Evolutionary conservation across 2,329 filamentous ascomycete species (phyloP), one percentile per base, ranked within the genome.

Genomic region (Pyrenophora teres): DNA sequence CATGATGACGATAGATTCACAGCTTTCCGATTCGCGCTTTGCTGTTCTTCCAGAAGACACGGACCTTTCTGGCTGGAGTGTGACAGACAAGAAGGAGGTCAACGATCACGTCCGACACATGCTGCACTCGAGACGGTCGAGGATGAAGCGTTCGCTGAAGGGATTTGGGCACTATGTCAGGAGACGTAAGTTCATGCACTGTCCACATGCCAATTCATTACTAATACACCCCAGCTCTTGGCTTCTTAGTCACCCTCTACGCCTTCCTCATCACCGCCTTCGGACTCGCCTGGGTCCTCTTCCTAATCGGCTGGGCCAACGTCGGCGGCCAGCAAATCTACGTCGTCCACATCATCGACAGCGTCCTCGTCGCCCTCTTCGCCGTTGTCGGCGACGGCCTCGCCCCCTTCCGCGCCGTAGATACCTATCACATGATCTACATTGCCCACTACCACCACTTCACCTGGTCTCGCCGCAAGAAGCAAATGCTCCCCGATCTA

Each of bases 21-120:
- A 81, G 3, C 69, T 92, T 18, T 87, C 83, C 31, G 85, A 89
- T 3, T 84, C 84, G 0, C 88, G 87, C 51, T 94, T 89, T 71
- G 91, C 90, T 18, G 87, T 93, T 5, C 80, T 94, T 1, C 91
- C 91, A 0, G 87, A 92, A 52, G 88, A 88, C 2, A 81, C 85
- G 4, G 83, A 80, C 2, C 77, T 95, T 0, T 84, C 89, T 6
- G 88, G 87, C 10, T 96, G 91, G 91, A 85, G 77, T 2, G 81
- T 83, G 6, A 84, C 86, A 40, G 90, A 95, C 56, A 87, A 91
- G 67, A 81, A 81, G 54, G 86, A 90, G 68, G 77, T 96, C 33
- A 90, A 96, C 65, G 91, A 96, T 60, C 87, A 93, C 69, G 91
- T 96, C 15, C 82, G 91, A 27, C 91, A 96, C 68, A 90, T 94